Conservation (phyloP, 257 asterid species). For the Solanum pinnatisectum region DNA sequence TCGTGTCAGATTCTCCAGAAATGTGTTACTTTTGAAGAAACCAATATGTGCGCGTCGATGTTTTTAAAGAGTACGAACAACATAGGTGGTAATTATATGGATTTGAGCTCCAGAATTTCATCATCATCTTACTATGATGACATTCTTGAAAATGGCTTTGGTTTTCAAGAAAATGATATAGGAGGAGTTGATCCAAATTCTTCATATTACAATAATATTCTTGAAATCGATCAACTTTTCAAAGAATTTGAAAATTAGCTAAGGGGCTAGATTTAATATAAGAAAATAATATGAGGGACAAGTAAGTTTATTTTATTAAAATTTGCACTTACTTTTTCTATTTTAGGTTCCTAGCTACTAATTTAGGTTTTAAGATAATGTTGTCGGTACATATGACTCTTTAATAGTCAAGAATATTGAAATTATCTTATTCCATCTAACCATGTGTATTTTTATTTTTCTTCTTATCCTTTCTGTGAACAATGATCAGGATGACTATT, state of each 20-base stretch:
- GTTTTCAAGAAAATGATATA: neutral
- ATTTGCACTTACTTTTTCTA: neutral
- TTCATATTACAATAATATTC: neutral
- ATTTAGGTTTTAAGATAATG: neutral
- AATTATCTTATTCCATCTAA: neutral
- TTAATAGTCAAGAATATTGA: neutral
- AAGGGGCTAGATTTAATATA: neutral
- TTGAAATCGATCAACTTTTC: neutral
- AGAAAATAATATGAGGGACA: neutral
- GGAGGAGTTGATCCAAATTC: neutral
- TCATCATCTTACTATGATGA: constrained; percentile 1
- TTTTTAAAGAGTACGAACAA: neutral
- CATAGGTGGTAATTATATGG: neutral
- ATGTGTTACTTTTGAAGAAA: neutral
- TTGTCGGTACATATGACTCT: neutral
- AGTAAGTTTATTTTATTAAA: neutral
- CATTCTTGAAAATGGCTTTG: constrained; percentile 1
- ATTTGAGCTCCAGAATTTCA: neutral
- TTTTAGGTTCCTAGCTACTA: neutral
- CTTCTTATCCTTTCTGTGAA: neutral
- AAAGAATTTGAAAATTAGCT: neutral
- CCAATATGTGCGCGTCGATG: rapidly evolving
- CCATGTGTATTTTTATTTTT: neutral
- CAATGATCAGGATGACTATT: neutral
- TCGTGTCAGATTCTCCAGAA: neutral